Evolutionary conservation across 345 rosid genomes (phyloP).

Genomic region (Heritiera littoralis): DNA sequence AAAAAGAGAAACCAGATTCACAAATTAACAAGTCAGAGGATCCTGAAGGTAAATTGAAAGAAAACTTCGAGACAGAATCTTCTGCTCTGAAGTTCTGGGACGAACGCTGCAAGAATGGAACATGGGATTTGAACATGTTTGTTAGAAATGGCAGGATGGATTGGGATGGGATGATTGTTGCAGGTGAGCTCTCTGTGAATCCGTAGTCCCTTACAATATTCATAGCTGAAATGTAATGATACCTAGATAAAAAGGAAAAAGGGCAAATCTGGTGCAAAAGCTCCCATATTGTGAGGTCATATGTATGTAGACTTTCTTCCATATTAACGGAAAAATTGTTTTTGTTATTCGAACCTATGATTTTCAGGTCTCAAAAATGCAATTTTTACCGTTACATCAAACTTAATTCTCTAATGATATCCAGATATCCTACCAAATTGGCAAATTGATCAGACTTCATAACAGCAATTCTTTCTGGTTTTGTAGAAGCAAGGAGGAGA

Average conservation of each 20-base stretch:
- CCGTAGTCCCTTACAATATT: background rate
- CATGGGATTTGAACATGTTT: conserved; percentile 60
- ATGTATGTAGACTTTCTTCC: background rate
- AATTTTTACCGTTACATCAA: too few species aligned
- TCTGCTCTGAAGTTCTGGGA: conserved; percentile 38
- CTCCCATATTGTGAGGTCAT: too few species aligned
- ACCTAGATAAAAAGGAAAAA: too few species aligned
- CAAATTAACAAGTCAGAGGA: conserved; percentile 14
- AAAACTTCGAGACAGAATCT: conserved; percentile 23
- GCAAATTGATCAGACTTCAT: background rate
- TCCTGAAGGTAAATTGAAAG: conserved; percentile 10
- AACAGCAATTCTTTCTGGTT: background rate
- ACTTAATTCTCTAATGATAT: background rate
- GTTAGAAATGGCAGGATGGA: conserved; percentile 51
- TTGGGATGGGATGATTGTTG: conserved; percentile 51
- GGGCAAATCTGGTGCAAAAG: too few species aligned
- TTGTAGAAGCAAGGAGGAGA: conserved; percentile 62
- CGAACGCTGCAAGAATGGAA: conserved; percentile 52
- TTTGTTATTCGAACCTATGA: too few species aligned
- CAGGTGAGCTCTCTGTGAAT: conserved; percentile 31
- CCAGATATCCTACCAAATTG: background rate
- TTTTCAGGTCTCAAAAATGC: too few species aligned
- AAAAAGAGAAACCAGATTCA: conserved; percentile 21
- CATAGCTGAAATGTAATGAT: background rate
- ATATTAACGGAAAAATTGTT: too few species aligned